Percentiles rank a stretch among this genome's conserved stretches.
Evolutionary conservation across 2,329 filamentous ascomycete genomes (phyloP).

Genomic region (Bimuria novae-zelandiae): DNA sequence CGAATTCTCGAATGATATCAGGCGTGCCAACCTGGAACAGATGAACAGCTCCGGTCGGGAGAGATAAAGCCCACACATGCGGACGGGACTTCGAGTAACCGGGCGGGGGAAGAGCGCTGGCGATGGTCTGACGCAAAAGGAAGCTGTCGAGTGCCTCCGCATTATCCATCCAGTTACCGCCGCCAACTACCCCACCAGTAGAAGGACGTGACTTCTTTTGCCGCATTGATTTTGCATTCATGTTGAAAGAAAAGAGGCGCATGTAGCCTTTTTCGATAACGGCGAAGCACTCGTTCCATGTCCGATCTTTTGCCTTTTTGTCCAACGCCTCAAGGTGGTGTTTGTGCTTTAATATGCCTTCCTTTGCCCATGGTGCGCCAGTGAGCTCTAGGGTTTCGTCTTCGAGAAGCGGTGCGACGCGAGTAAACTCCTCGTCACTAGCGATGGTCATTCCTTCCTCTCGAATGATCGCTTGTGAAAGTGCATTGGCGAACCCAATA

Average conservation of each 20-base stretch:
- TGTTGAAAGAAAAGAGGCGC: conserved; percentile 89
- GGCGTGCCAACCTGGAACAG: conserved; percentile 97
- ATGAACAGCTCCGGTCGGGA: conserved; percentile 92
- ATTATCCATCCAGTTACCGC: conserved; percentile 98
- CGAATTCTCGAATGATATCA: conserved; percentile 93
- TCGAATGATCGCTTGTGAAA: conserved; percentile 95
- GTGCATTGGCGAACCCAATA: conserved; percentile 94
- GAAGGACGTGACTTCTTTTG: conserved; percentile 65
- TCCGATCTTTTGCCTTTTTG: conserved; percentile 90
- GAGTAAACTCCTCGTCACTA: conserved; percentile 62
- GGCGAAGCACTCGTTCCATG: conserved; percentile 94
- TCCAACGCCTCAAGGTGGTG: conserved; percentile 90
- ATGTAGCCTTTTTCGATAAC: conserved; percentile 95
- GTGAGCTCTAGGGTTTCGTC: conserved; percentile 90
- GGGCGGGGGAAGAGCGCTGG: conserved; percentile 84
- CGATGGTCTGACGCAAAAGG: conserved; percentile 86
- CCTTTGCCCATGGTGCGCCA: conserved; percentile 97
- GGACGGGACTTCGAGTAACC: conserved; percentile 90
- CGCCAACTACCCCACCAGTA: conserved; percentile 76
- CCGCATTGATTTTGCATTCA: conserved; percentile 72
- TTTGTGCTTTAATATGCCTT: conserved; percentile 94
- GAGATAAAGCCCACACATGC: conserved; percentile 90
- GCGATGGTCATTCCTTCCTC: conserved; percentile 70
- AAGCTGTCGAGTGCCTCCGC: conserved; percentile 88
- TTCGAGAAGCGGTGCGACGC: conserved; percentile 72